Conservation (phyloP, 305 asterid species). For the Solanum hybrid region DNA sequence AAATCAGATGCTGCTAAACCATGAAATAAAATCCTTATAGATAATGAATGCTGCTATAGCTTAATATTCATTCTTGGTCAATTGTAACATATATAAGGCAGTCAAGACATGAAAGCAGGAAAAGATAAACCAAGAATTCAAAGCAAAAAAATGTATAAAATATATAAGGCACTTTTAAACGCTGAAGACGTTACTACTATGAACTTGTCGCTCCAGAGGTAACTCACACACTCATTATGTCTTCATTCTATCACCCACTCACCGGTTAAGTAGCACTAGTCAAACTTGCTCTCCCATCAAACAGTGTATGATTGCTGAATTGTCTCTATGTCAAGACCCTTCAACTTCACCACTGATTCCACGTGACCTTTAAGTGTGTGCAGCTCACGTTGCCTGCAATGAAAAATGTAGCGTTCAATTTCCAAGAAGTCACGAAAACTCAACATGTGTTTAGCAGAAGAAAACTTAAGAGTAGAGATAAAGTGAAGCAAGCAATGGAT, state of each 20-base stretch:
- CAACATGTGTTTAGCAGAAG: not conserved
- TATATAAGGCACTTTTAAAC: not conserved
- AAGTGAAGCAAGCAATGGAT: not conserved
- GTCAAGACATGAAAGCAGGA: not conserved
- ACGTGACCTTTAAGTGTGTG: conserved; percentile 92
- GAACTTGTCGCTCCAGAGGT: not conserved
- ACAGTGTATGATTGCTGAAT: conserved; percentile 95
- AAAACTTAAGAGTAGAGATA: not conserved
- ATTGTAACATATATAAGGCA: not conserved
- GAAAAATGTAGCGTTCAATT: not conserved
- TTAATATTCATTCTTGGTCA: not conserved
- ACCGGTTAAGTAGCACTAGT: conserved; percentile 7
- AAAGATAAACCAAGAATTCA: not conserved
- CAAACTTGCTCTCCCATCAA: conserved; percentile 28
- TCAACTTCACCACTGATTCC: conserved; percentile 86
- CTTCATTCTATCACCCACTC: conserved; percentile 5
- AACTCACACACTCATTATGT: conserved; percentile 1
- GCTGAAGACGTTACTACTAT: not conserved
- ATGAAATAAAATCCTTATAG: not conserved
- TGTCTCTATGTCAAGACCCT: conserved; percentile 93
- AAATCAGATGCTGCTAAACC: not conserved
- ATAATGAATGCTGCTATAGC: not conserved
- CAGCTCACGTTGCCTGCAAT: conserved; percentile 68
- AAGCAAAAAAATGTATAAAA: not conserved
- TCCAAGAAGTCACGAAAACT: not conserved